Evolutionary conservation across 495 filamentous ascomycete species (phyloP).

Genomic region (Astrothelium macrocarpum): DNA sequence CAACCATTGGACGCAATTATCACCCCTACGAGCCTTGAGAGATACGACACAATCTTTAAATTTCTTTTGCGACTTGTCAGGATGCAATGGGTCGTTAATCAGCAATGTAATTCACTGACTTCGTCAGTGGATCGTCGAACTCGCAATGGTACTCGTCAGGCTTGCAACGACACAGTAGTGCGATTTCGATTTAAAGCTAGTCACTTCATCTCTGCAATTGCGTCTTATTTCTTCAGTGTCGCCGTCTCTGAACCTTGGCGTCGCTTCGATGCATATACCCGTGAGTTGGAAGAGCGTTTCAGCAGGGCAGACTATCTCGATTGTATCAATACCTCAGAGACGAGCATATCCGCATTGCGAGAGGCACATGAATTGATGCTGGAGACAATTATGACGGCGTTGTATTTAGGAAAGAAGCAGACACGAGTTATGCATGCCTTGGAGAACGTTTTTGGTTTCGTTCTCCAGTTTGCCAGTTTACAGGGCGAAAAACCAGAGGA

Average conservation of each 20-base stretch:
- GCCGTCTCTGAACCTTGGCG: slow-evolving; percentile 64
- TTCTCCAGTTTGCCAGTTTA: slow-evolving; percentile 57
- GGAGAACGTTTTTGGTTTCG: slow-evolving; percentile 63
- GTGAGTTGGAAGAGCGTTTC: slow-evolving; percentile 47
- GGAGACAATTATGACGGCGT: slow-evolving; percentile 64
- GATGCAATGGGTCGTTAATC: slow-evolving; percentile 68
- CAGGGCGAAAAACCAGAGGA: slow-evolving; percentile 15
- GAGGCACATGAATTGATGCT: slow-evolving; percentile 68
- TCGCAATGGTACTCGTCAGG: slow-evolving; percentile 20
- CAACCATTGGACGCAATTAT: slow-evolving; percentile 62
- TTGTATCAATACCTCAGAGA: slow-evolving; percentile 26
- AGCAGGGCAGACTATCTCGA: slow-evolving; percentile 7
- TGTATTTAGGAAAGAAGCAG: slow-evolving; percentile 63
- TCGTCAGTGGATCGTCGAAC: slow-evolving; percentile 36
- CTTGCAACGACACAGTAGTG: slow-evolving; percentile 37
- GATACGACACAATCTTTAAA: slow-evolving; percentile 78
- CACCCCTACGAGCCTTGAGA: slow-evolving; percentile 52
- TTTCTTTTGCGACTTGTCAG: slow-evolving; percentile 65
- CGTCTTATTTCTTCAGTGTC: slow-evolving; percentile 66
- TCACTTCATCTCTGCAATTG: slow-evolving; percentile 61
- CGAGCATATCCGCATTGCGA: slow-evolving; percentile 53
- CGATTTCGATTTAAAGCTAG: slow-evolving; percentile 66
- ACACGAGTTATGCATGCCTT: slow-evolving; percentile 60
- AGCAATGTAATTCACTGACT: slow-evolving; percentile 39
- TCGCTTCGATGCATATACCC: slow-evolving; percentile 55